Evolutionary conservation across 208 protist species (phyloP), one percentile per base, ranked within the genome.

Genomic region (Acanthamoeba castellanii): DNA sequence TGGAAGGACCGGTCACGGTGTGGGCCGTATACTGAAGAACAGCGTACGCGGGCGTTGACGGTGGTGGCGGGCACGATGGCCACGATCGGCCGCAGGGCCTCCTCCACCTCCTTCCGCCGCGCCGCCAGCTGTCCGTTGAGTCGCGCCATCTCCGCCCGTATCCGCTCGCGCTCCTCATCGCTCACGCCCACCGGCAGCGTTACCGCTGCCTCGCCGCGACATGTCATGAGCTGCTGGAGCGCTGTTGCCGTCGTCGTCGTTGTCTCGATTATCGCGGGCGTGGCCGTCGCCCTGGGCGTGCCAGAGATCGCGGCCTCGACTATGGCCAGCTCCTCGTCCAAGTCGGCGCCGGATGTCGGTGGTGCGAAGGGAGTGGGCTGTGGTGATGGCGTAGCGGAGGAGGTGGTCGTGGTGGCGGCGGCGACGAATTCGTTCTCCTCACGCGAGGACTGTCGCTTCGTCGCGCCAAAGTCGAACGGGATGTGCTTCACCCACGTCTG

Each of bases 401-500:
- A 18, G 52, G 9, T 7, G 52, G 52, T 57, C 14, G 52, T 57
- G 52, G 16, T 57, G 52, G 22, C 6, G 57, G 22, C 57, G 57
- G 22, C 57, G 57, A n/a, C 57, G 57, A 64, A 25, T 13, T 27
- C 57, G 57, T 64, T 64, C 57, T 64, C 57, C 18, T 64, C 57
- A 18, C 57, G 57, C 20, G 20, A 64, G 57, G 57, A 64, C 72
- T 81, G 37, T 20, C 37, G 72, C 72, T 81, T 87, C 0, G 47
- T 87, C 47, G 20, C 50, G 78, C 78, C 25, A 14, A 87, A 87
- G 30, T 87, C 78, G 78, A 87, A 87, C 42, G 78, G 78, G 50
- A 87, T 87, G 78, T 87, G 78, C 78, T 87, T 87, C 47, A 87
- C 78, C 78, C 78, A 87, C 4, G 78, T 87, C 78, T 87, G 78